A percentile compares a stretch with the other conserved stretches of the same genome.
phyloP scores from a whole-genome alignment of 2,329 filamentous ascomycete genomes.

The Fusarium austroafricanum region DNA sequence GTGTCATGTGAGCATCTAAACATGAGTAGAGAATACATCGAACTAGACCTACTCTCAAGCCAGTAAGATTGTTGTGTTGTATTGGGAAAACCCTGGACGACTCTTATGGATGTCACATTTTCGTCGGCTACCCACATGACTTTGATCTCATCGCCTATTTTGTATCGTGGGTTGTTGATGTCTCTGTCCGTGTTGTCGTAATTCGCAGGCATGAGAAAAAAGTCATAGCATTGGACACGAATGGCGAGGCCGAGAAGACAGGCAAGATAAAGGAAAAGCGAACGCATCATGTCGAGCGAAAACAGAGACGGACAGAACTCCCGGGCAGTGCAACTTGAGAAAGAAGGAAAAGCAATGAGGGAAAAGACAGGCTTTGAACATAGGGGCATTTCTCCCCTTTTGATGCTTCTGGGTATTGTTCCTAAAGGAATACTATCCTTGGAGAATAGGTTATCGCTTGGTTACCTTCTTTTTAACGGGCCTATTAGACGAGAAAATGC shows the following conservation, averaged over 20 bases:
- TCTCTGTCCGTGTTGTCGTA: not conserved
- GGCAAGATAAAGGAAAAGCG: conserved; percentile 58
- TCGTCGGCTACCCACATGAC: conserved; percentile 20
- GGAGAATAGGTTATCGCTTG: no score
- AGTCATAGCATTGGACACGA: not conserved
- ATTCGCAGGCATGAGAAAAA: conserved; percentile 9
- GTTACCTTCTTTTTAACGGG: no score
- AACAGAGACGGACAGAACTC: no score
- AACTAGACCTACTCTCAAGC: not conserved
- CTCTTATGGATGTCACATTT: not conserved
- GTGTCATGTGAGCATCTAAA: not conserved
- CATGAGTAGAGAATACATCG: not conserved
- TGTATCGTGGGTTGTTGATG: conserved; percentile 7
- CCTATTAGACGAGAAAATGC: no score
- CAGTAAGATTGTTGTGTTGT: not conserved
- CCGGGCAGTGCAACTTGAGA: no score
- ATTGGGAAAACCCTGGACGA: not conserved
- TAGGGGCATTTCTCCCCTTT: conserved; percentile 7
- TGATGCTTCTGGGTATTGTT: no score
- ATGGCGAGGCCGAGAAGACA: conserved; percentile 3
- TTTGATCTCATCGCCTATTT: conserved; percentile 6
- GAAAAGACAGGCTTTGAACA: not conserved
- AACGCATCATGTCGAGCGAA: conserved; percentile 47
- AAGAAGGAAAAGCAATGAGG: no score
- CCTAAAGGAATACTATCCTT: no score